phyloP scores from a whole-genome alignment of 768 basidiomycete species.

The Trametes punicea region DNA sequence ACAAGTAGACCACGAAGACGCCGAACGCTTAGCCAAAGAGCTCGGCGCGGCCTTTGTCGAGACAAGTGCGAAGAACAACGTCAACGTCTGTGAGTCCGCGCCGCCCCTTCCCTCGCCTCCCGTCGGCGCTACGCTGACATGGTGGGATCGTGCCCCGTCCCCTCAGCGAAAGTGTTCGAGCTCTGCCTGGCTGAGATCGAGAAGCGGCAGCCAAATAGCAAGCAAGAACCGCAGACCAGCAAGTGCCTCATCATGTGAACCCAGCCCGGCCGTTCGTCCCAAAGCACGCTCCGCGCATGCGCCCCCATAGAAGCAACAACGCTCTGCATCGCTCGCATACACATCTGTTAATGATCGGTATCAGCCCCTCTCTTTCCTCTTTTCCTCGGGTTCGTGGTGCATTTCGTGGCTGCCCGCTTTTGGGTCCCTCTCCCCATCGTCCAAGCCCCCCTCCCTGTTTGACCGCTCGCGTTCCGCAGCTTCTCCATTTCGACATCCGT shows the following conservation, averaged over 20 bases:
- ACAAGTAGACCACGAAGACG: conserved; percentile 74
- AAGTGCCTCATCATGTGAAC: conserved; percentile 57
- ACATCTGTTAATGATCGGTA: conserved; percentile 19
- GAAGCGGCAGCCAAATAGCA: conserved; percentile 58
- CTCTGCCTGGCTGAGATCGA: conserved; percentile 82
- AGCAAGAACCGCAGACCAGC: conserved; percentile 39
- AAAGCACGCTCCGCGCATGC: background rate
- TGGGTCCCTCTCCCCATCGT: conserved; percentile 4
- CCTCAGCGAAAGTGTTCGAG: conserved; percentile 77
- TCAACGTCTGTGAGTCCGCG: conserved; percentile 76
- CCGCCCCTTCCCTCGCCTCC: background rate
- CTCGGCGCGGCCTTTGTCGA: conserved; percentile 82
- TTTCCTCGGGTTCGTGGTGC: background rate
- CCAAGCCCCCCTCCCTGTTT: conserved; percentile 4
- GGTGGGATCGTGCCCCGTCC: background rate
- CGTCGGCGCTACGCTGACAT: background rate
- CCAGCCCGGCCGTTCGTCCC: background rate
- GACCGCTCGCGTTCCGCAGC: background rate
- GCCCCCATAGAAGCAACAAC: conserved; percentile 18
- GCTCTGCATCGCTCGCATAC: conserved; percentile 14
- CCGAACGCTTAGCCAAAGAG: conserved; percentile 66
- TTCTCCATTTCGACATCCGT: conserved; percentile 9
- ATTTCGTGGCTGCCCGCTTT: conserved; percentile 5
- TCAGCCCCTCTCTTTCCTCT: background rate
- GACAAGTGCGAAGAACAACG: conserved; percentile 82